Evolutionary conservation across 345 rosid genomes (phyloP).

Genomic region (Raphanus raphanistrum): DNA sequence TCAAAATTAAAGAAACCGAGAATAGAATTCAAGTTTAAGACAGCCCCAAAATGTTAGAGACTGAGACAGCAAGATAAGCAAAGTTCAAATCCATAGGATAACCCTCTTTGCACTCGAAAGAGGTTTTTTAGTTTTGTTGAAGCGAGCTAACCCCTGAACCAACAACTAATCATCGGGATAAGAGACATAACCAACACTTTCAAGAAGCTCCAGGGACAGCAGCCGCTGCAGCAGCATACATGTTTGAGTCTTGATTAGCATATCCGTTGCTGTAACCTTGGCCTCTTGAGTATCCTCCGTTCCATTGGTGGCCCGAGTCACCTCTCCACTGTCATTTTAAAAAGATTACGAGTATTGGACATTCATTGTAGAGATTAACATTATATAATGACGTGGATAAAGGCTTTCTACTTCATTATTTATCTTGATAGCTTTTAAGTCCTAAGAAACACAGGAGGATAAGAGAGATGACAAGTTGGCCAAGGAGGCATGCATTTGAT

Average conservation of each 20-base stretch:
- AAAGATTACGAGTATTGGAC: not conserved
- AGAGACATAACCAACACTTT: conserved; percentile 14
- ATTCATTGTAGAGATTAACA: no score
- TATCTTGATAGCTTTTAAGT: no score
- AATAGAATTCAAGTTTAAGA: conserved; percentile 15
- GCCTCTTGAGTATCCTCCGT: conserved; percentile 68
- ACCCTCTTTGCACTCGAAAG: no score
- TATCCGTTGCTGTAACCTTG: conserved; percentile 64
- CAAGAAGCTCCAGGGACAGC: conserved; percentile 74
- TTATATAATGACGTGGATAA: no score
- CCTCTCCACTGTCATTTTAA: conserved; percentile 67
- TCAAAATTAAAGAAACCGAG: conserved; percentile 9
- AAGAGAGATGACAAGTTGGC: not conserved
- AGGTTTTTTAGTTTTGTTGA: no score
- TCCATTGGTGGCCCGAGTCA: conserved; percentile 66
- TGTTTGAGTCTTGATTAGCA: conserved; percentile 49
- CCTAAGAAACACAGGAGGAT: no score
- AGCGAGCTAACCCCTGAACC: no score
- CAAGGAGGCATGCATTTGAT: not conserved
- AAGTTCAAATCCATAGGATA: not conserved
- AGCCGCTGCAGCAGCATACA: conserved; percentile 55
- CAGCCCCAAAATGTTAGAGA: conserved; percentile 30
- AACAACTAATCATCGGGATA: no score
- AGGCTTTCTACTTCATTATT: no score
- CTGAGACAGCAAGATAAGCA: not conserved